Evolutionary conservation across 495 filamentous ascomycete species (phyloP).

Genomic region (Trichoderma reesei): DNA sequence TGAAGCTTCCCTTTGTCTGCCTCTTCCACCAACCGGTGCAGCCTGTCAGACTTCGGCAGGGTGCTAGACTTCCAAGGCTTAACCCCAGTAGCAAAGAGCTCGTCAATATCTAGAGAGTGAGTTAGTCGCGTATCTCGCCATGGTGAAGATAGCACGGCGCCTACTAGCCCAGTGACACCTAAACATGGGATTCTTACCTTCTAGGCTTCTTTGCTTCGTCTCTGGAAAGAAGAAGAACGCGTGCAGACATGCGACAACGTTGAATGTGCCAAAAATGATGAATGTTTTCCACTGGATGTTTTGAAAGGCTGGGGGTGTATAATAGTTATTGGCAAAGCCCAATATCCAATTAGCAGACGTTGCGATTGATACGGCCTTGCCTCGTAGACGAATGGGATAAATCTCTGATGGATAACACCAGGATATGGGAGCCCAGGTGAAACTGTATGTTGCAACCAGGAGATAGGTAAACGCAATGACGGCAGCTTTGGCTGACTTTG

Average conservation of each 20-base stretch:
- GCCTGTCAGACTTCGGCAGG: neutral
- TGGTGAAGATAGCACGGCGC: neutral
- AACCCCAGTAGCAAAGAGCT: constrained; percentile 6
- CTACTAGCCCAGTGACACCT: neutral
- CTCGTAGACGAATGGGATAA: constrained; percentile 55
- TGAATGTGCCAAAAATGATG: constrained; percentile 40
- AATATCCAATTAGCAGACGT: constrained; percentile 57
- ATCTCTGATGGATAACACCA: constrained; percentile 63
- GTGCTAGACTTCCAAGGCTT: constrained; percentile 10
- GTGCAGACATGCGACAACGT: constrained; percentile 46
- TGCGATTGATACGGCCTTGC: constrained; percentile 54
- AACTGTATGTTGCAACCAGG: constrained; percentile 54
- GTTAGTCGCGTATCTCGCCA: neutral
- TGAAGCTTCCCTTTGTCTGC: constrained; percentile 3
- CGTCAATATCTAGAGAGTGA: constrained; percentile 2
- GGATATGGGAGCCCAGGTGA: constrained; percentile 48
- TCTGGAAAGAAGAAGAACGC: constrained; percentile 37
- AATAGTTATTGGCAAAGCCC: constrained; percentile 26
- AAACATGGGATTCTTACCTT: constrained; percentile 11
- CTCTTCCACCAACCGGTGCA: neutral
- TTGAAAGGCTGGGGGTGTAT: constrained; percentile 43
- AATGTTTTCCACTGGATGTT: constrained; percentile 45
- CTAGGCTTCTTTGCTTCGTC: neutral
- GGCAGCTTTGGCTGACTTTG: constrained; percentile 25
- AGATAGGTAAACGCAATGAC: constrained; percentile 56